Evolutionary conservation across 1,139 yeast species (phyloP).

Genomic region (Candida anutae): DNA sequence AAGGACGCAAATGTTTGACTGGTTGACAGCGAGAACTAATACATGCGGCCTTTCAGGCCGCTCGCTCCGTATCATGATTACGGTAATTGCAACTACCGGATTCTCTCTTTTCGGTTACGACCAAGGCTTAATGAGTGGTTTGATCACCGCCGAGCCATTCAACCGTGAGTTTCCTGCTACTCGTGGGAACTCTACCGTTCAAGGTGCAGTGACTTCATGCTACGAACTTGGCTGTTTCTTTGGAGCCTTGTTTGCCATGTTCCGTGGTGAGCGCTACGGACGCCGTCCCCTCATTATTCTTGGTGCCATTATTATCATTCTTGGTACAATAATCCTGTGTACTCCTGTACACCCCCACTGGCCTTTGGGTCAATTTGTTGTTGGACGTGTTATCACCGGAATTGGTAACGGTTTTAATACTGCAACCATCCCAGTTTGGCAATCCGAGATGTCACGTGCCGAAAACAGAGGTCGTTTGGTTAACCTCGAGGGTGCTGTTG

Average conservation of each 20-base stretch:
- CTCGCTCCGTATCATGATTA: conserved; percentile 35
- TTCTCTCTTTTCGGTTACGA: conserved; percentile 71
- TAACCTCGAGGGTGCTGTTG: conserved; percentile 60
- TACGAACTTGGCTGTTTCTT: conserved; percentile 73
- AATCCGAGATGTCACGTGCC: conserved; percentile 69
- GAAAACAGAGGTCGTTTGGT: conserved; percentile 68
- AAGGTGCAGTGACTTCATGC: conserved; percentile 66
- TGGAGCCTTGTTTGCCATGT: conserved; percentile 62
- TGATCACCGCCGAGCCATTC: conserved; percentile 56
- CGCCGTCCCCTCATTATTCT: conserved; percentile 55
- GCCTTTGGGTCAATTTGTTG: conserved; percentile 58
- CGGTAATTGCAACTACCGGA: conserved; percentile 54
- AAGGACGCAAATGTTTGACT: conserved; percentile 7
- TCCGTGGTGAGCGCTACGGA: conserved; percentile 57
- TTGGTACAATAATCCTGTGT: conserved; percentile 62
- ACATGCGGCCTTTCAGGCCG: conserved; percentile 46
- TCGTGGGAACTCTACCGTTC: conserved; percentile 24
- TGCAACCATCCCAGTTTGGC: conserved; percentile 77
- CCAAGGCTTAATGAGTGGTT: conserved; percentile 73
- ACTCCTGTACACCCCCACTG: conserved; percentile 43
- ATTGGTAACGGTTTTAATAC: conserved; percentile 73
- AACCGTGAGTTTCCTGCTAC: conserved; percentile 53
- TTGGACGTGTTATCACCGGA: conserved; percentile 75
- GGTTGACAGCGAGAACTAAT: conserved; percentile 23
- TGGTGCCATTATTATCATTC: conserved; percentile 51